Evolutionary conservation across 2,329 filamentous ascomycete species (phyloP), one percentile per base, ranked within the genome.

Genomic region (Phyllosticta paracitricarpa): DNA sequence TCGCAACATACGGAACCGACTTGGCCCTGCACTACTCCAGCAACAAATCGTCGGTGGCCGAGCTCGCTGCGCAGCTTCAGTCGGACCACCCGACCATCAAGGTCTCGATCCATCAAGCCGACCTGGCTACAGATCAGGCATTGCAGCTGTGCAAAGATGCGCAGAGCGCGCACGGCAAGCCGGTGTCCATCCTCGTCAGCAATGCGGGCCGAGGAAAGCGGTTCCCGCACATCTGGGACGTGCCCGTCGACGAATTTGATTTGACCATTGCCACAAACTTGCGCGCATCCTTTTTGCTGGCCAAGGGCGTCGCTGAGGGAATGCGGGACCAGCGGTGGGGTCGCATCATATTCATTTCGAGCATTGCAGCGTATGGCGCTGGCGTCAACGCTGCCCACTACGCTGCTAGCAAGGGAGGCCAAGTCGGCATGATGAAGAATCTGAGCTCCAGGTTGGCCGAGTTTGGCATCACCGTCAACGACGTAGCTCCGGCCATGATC

Each of bases 401-500:
- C 63, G 82, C 83, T 4, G 83, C 84, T 2, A 83, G 81, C 28
- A 86, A 86, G 70, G 84, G 81, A 7, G 85, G 84, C 2, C 70
- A 88, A 63, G 82, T 81, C 4, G 82, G 82, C 2, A 83, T 87
- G 81, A 86, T 86, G 81, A 83, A 80, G 68, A 87, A 86, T 64
- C 75, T 88, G 30, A 79, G 84, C 0, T 79, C 77, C 0, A 82
- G 82, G 54, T 77, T 87, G 24, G 84, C 83, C 1, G 77, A 79
- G 61, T 79, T 78, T 65, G 84, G 84, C 33, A 84, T 88, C 65
- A 85, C 84, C 14, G 83, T 87, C 61, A 87, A 88, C 63, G 84
- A 87, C 64, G 82, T 88, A n/a, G 83, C 84, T 2, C 85, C 85
- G 0, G 85, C 84, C 2, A 87, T 88, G 83, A 87, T 88, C 64